Evolutionary conservation across 768 basidiomycete species (phyloP).

Genomic region (Calocybe gangraenosa): DNA sequence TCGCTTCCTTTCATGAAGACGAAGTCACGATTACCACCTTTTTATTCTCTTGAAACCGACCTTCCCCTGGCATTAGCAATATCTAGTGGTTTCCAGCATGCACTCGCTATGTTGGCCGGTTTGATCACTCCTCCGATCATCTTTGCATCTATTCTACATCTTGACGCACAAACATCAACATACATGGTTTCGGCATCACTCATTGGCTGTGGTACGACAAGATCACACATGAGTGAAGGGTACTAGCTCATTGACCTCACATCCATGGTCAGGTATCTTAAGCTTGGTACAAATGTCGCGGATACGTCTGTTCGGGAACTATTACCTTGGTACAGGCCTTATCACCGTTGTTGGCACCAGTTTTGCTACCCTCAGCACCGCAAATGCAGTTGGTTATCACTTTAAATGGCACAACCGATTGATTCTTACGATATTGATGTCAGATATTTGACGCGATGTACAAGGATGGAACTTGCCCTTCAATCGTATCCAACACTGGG

Average conservation of each 20-base stretch:
- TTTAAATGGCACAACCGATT: constrained; percentile 2
- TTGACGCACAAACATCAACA: constrained; percentile 54
- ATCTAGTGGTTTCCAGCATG: constrained; percentile 69
- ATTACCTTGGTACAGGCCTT: constrained; percentile 76
- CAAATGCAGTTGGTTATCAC: constrained; percentile 46
- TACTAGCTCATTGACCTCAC: background rate
- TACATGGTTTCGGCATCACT: constrained; percentile 83
- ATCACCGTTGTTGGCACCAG: constrained; percentile 80
- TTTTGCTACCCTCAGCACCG: constrained; percentile 75
- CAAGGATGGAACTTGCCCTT: constrained; percentile 71
- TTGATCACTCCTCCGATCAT: constrained; percentile 84
- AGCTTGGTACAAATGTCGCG: constrained; percentile 80
- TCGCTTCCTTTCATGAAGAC: constrained; percentile 51
- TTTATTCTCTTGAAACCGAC: constrained; percentile 70
- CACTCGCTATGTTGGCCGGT: constrained; percentile 80
- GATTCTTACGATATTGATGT: background rate
- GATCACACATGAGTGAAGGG: constrained; percentile 2
- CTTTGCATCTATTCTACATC: constrained; percentile 57
- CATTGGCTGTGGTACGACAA: constrained; percentile 65
- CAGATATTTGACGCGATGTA: constrained; percentile 79
- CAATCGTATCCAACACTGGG: constrained; percentile 52
- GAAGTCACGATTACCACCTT: constrained; percentile 50
- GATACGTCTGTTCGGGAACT: constrained; percentile 52
- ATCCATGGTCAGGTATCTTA: constrained; percentile 48
- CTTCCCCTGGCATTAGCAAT: constrained; percentile 73